These are phyloP conservation scores for Vitis cinerea DNA, from an alignment of 164 flowering plant genomes.

Conservation along the genomic window DNA sequence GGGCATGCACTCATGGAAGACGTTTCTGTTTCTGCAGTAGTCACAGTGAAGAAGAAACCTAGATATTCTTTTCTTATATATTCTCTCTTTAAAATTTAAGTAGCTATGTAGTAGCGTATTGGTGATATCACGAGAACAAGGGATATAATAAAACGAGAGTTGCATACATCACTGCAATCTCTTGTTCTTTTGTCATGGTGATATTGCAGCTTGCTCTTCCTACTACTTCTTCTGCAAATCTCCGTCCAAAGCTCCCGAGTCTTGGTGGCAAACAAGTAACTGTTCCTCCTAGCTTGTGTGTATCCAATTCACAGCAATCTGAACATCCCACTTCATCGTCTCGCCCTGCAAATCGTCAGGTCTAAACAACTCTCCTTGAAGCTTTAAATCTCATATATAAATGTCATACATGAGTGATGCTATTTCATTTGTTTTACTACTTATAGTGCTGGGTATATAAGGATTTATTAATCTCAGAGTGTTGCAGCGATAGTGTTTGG, in stretches of 20 bases:
- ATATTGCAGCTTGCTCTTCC: constrained; percentile 21
- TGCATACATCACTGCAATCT: neutral
- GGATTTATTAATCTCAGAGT: constrained; percentile 34
- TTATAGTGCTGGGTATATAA: neutral
- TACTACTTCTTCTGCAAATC: constrained; percentile 2
- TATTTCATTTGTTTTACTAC: neutral
- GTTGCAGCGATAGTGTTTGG: constrained; percentile 80
- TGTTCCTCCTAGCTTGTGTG: constrained; percentile 15
- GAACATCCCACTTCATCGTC: constrained; percentile 19
- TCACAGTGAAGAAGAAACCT: constrained; percentile 45
- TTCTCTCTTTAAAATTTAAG: constrained; percentile 15
- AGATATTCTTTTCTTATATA: constrained; percentile 34
- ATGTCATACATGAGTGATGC: neutral
- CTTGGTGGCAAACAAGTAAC: neutral
- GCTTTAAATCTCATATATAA: neutral
- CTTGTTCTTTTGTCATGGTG: constrained; percentile 13
- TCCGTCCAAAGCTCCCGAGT: constrained; percentile 15
- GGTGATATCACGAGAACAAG: neutral
- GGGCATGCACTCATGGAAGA: neutral
- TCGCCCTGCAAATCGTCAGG: constrained; percentile 38
- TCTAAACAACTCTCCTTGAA: neutral
- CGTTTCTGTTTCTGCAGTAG: neutral
- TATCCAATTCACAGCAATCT: constrained; percentile 30
- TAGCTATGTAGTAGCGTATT: neutral
- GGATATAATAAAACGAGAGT: neutral